These are phyloP conservation scores for Naegleria fowleri DNA, from an alignment of 208 protist genomes.

Conservation along the genomic window DNA sequence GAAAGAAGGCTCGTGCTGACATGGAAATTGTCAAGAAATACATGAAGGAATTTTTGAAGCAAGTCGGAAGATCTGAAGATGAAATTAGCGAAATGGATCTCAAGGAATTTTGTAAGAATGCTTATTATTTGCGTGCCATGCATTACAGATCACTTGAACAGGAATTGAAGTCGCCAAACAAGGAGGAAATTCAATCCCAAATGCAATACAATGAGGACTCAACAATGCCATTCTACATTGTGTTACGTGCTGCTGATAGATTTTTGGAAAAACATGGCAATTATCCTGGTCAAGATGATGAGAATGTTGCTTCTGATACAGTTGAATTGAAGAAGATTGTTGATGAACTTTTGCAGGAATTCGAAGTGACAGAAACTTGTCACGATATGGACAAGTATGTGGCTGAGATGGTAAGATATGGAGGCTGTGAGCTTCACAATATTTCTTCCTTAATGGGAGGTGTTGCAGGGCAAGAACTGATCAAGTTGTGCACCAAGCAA, in stretches of 20 bases:
- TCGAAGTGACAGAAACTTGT: neutral
- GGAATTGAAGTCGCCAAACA: slow-evolving; percentile 21
- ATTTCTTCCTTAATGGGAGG: slow-evolving; percentile 82
- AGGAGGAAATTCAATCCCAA: neutral
- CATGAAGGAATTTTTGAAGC: neutral
- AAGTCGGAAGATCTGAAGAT: neutral
- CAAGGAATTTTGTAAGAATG: slow-evolving; percentile 42
- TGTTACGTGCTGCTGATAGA: slow-evolving; percentile 53
- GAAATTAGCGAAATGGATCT: neutral
- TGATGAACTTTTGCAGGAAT: slow-evolving; percentile 29
- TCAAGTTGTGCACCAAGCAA: slow-evolving; percentile 87
- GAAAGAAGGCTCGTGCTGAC: neutral
- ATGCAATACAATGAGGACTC: neutral
- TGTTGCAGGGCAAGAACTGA: slow-evolving; percentile 82
- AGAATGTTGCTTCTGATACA: slow-evolving; percentile 44
- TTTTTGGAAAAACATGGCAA: slow-evolving; percentile 45
- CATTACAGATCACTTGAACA: slow-evolving; percentile 31
- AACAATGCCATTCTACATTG: slow-evolving; percentile 50
- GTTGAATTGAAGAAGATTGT: slow-evolving; percentile 37
- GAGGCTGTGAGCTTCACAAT: slow-evolving; percentile 69
- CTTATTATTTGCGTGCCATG: slow-evolving; percentile 35
- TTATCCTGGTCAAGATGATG: slow-evolving; percentile 47
- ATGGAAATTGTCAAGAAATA: neutral
- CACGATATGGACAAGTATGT: slow-evolving; percentile 45
- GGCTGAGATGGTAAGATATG: slow-evolving; percentile 66